phyloP scores from a whole-genome alignment of 768 basidiomycete species.

The Macrolepiota fuliginosa region DNA sequence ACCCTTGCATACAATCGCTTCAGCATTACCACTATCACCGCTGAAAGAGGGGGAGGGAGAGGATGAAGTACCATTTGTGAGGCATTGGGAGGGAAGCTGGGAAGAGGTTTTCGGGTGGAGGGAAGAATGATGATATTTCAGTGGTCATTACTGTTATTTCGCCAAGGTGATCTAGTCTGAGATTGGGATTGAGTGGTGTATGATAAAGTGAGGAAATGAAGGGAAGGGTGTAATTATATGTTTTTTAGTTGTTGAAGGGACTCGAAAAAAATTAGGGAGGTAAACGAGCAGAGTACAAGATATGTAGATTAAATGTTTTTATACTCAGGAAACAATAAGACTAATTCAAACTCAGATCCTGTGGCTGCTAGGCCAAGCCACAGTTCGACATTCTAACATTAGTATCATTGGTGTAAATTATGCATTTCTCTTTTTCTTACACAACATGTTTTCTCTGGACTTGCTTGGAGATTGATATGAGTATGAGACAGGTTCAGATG shows the following conservation, averaged over 20 bases:
- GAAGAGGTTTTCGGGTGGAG: slow-evolving; percentile 71
- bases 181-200: neutral
- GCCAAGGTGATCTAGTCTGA: slow-evolving; percentile 16
- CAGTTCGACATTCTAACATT: too few species aligned
- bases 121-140: slow-evolving; percentile 73
- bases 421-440: neutral
- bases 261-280: too few species aligned
- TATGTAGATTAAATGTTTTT: too few species aligned
- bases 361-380: too few species aligned
- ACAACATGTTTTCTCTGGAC: too few species aligned
- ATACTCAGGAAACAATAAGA: too few species aligned
- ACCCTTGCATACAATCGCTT: slow-evolving; percentile 3
- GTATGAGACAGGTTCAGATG: too few species aligned
- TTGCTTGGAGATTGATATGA: too few species aligned
- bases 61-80: slow-evolving; percentile 75
- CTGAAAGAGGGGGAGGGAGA: neutral
- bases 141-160: slow-evolving; percentile 38
- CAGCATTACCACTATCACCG: neutral
- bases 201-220: neutral
- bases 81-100: slow-evolving; percentile 77
- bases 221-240: neutral
- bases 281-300: too few species aligned
- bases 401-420: too few species aligned
- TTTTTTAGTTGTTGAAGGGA: too few species aligned
- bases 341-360: too few species aligned